Evolutionary conservation across 208 protist genomes (phyloP).

Genomic region (Crithidia brevicula): DNA sequence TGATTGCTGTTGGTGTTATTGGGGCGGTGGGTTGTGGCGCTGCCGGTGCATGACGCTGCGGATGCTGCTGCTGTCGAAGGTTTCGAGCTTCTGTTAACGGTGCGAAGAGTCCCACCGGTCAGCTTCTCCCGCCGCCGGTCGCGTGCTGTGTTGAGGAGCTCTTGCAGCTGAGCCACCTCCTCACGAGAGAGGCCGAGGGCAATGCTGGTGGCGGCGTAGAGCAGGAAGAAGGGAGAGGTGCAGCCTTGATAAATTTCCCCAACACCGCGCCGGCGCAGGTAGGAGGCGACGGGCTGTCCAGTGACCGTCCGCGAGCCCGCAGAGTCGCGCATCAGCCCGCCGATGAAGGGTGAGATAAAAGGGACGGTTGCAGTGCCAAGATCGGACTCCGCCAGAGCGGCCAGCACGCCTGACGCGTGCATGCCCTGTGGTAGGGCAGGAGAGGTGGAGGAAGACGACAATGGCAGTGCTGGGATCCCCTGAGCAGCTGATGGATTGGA

Average conservation of each 20-base stretch:
- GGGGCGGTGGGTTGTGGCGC: not conserved
- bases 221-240: constrained; percentile 26
- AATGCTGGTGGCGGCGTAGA: constrained; percentile 2
- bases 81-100: too few species aligned
- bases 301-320: not conserved
- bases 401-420: not conserved
- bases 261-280: constrained; percentile 3
- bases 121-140: not conserved
- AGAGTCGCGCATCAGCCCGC: not conserved
- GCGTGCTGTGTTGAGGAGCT: constrained; percentile 7
- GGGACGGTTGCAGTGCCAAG: constrained; percentile 15
- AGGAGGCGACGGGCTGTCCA: not conserved
- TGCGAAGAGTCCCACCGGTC: not conserved
- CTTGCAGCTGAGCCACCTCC: constrained; percentile 11
- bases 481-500: too few species aligned
- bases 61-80: not conserved
- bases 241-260: constrained; percentile 23
- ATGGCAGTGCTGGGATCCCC: too few species aligned
- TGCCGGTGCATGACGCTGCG: not conserved
- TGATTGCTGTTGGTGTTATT: not conserved
- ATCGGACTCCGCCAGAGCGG: not conserved
- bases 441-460: too few species aligned
- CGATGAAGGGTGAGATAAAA: not conserved
- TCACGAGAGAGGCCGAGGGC: constrained; percentile 2
- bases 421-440: not conserved